Evolutionary conservation across 192 early-diverging fungal species (phyloP).

Genomic region (Piromyces sp.): DNA sequence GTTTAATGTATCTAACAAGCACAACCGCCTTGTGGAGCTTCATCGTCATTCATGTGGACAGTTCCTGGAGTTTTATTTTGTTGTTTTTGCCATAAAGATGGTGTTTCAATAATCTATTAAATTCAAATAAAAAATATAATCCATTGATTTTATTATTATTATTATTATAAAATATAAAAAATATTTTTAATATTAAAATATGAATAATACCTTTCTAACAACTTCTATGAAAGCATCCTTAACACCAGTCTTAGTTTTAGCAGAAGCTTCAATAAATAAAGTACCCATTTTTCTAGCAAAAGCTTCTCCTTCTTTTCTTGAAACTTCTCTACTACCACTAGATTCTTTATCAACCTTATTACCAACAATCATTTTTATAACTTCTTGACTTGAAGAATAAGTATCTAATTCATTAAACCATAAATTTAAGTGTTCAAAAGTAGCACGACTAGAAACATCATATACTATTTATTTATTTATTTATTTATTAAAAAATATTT

Average conservation of each 20-base stretch:
- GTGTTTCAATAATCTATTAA: conserved; percentile 42
- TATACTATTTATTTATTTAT: no score
- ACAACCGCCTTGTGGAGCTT: neutral
- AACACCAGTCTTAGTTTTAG: conserved; percentile 84
- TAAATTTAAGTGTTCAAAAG: conserved; percentile 79
- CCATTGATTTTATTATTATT: neutral
- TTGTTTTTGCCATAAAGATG: conserved; percentile 43
- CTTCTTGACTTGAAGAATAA: conserved; percentile 66
- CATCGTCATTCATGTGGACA: neutral
- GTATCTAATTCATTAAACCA: conserved; percentile 94
- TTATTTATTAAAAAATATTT: no score
- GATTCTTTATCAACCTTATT: conserved; percentile 93
- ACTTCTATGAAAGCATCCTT: conserved; percentile 88
- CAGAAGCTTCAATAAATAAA: conserved; percentile 89
- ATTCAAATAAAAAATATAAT: neutral
- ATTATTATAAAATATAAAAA: neutral
- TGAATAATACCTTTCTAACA: conserved; percentile 58
- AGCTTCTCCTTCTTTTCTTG: conserved; percentile 73
- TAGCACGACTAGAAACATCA: conserved; percentile 83
- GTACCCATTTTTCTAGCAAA: conserved; percentile 77
- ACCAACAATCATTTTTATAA: conserved; percentile 94
- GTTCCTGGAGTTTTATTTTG: neutral
- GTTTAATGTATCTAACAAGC: neutral
- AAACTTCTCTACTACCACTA: conserved; percentile 43
- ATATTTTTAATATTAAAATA: neutral